Conservation (phyloP, 2,329 filamentous ascomycete species). For the Xylaria sp. region DNA sequence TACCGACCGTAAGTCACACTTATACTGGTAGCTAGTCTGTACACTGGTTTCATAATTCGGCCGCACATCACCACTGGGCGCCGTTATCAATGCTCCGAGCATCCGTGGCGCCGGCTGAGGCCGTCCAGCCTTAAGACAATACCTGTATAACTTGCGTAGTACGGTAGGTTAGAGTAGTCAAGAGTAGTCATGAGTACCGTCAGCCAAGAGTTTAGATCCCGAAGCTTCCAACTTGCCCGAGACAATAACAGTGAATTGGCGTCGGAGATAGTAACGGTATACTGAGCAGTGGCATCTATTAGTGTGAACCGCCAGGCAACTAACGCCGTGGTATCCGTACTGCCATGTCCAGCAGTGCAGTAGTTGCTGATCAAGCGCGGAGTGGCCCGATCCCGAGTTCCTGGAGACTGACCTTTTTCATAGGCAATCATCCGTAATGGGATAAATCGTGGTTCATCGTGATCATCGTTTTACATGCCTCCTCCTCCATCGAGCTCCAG, state of each 20-base stretch:
- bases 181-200: background rate
- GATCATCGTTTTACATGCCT: background rate
- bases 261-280: background rate
- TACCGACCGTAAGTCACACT: background rate
- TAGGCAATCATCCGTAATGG: background rate
- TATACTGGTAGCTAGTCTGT: background rate
- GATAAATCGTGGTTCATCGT: background rate
- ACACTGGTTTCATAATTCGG: slow-evolving; percentile 7
- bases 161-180: too few relatives aligned
- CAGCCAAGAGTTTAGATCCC: background rate
- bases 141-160: background rate
- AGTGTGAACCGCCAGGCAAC: background rate
- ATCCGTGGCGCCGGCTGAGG: background rate
- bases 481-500: background rate
- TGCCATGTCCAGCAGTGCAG: background rate
- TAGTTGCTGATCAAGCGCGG: background rate
- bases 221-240: slow-evolving; percentile 3
- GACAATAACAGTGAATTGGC: background rate
- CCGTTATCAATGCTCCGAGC: background rate
- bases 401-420: background rate
- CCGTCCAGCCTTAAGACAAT: background rate
- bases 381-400: slow-evolving; percentile 8
- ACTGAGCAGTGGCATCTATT: background rate
- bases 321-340: background rate
- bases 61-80: background rate